Base-by-base conservation (phyloP, 2,329 filamentous ascomycete species). In the Arachnomyces sp. region DNA sequence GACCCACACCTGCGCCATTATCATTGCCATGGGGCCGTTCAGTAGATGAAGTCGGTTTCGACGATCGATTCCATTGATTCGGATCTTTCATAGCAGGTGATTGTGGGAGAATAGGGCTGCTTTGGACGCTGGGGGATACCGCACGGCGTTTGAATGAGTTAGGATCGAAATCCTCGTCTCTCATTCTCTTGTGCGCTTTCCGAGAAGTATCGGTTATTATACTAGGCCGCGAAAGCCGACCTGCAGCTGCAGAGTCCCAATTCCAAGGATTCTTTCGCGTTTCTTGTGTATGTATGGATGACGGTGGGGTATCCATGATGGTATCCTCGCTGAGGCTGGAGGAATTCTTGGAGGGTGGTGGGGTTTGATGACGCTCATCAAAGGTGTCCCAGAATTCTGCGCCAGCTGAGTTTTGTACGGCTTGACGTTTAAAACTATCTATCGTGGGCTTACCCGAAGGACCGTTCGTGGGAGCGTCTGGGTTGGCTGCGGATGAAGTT, bases 141-240 rank as follows among this genome's bases (percentile, higher is more conserved):
- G 90, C 90, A 32, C 90, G 78, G 12, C 90, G 77, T 65, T 96
- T 96, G 68, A 95, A 89, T 45, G 82, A 84, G 30, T 81, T 75
- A 2, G 85, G 82, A 57, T 96, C 89, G 42, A 94, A 82, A 54
- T 95, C 89, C 54, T 94, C 88, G 46, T 95, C 90, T 41, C 88
- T 76, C 15, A 87, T 77, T n/a, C 90, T 84, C 3, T 83, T 83
- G 37, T 41, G 49, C n/a, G 40, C 35, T 25, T 35, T 39, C 7
- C 20, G 20, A 25, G 20, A 25, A 25, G 16, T 18, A 36, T 17
- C n/a, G 7, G 34, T 13, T 18, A 18, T 7, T 6, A 18, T 90
- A 77, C 52, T 92, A 84, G 8, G 82, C 78, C 1, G 82, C 77
- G 0, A 75, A 82, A 0, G 82, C 48, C 47, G 61, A 6, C 6